phyloP scores from a whole-genome alignment of 202 grass and related monocot genomes.

The Digitaria exilis region DNA sequence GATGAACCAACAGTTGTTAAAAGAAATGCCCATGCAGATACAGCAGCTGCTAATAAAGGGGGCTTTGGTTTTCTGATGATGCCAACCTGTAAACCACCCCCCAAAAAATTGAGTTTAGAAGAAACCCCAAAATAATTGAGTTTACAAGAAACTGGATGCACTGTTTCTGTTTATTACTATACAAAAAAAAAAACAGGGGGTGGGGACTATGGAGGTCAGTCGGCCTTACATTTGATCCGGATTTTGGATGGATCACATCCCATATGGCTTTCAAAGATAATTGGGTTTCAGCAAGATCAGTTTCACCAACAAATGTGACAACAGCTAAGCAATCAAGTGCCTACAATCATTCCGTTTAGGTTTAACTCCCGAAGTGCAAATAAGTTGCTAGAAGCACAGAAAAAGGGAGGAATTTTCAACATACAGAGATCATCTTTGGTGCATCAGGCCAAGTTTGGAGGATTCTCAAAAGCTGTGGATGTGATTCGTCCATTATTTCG shows the following conservation, averaged over 20 bases:
- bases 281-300: constrained; percentile 85
- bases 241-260: constrained; percentile 94
- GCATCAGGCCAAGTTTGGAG: constrained; percentile 69
- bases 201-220: constrained; percentile 2
- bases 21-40: constrained; percentile 95
- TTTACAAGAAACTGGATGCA: neutral
- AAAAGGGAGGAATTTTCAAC: neutral
- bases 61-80: constrained; percentile 61
- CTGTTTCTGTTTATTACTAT: neutral
- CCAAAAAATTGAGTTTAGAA: constrained; percentile 23
- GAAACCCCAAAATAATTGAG: neutral
- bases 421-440: constrained; percentile 76
- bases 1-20: constrained; percentile 75
- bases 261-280: constrained; percentile 75
- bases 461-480: constrained; percentile 60
- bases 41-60: constrained; percentile 65
- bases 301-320: constrained; percentile 77
- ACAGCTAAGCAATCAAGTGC: constrained; percentile 78
- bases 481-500: constrained; percentile 75
- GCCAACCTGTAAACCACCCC: constrained; percentile 56
- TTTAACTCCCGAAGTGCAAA: constrained; percentile 22
- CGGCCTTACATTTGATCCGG: constrained; percentile 71
- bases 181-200: neutral
- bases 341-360: constrained; percentile 40
- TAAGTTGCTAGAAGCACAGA: neutral